Conservation (phyloP, 805 yeast species). For the Candida pseudofarinosa region DNA sequence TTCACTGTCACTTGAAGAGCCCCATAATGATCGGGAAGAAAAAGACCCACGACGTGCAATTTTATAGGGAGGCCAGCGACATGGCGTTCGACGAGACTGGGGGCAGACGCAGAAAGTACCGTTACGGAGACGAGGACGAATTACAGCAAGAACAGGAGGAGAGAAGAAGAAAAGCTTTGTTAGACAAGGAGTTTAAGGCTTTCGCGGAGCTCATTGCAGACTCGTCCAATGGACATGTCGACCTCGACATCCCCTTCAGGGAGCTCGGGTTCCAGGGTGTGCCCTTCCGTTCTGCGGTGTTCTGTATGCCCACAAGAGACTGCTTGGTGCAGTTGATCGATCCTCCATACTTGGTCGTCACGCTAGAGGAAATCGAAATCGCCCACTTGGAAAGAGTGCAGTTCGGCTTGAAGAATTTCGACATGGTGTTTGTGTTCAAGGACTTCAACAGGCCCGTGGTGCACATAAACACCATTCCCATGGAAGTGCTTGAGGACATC, state of each 20-base stretch:
- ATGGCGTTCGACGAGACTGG: slow-evolving; percentile 97
- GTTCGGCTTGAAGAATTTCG: slow-evolving; percentile 94
- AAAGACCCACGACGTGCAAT: slow-evolving; percentile 92
- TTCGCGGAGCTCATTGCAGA: slow-evolving; percentile 91
- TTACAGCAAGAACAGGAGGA: slow-evolving; percentile 98
- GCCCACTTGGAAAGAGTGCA: slow-evolving; percentile 97
- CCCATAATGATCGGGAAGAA: slow-evolving; percentile 95
- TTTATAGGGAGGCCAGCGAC: slow-evolving; percentile 94
- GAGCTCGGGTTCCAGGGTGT: slow-evolving; percentile 98
- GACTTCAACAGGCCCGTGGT: slow-evolving; percentile 85
- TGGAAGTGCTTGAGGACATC: slow-evolving; percentile 85
- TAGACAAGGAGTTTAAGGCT: slow-evolving; percentile 86
- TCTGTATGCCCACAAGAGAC: slow-evolving; percentile 95
- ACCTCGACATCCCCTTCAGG: slow-evolving; percentile 90
- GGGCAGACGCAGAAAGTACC: slow-evolving; percentile 77
- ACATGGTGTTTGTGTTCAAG: slow-evolving; percentile 92
- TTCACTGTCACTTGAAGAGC: slow-evolving; percentile 86
- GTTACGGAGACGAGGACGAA: slow-evolving; percentile 98
- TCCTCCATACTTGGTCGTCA: slow-evolving; percentile 90
- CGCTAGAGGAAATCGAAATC: slow-evolving; percentile 86
- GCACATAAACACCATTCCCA: slow-evolving; percentile 92
- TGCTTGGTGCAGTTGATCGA: slow-evolving; percentile 92
- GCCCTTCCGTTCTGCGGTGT: slow-evolving; percentile 89
- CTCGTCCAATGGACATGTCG: slow-evolving; percentile 76
- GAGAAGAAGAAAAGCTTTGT: slow-evolving; percentile 81